These are phyloP conservation scores for Stropharia rugosoannulata DNA, from an alignment of 768 basidiomycete genomes.

Conservation along the genomic window DNA sequence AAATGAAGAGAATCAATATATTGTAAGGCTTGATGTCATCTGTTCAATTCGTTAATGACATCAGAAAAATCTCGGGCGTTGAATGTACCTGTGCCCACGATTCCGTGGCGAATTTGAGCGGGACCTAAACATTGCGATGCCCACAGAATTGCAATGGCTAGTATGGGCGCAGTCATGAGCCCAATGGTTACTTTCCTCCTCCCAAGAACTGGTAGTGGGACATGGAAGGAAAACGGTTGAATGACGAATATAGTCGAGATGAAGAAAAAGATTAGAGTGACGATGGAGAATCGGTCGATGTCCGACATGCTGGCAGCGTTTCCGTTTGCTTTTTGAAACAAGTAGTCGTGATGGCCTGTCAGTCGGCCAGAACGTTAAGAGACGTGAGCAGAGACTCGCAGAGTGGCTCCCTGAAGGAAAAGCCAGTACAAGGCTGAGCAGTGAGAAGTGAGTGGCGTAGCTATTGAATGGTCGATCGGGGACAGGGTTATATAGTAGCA, in stretches of 20 bases:
- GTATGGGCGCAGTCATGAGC: constrained; percentile 52
- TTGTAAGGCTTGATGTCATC: constrained; percentile 87
- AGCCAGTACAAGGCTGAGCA: too few species aligned
- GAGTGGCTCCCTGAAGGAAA: too few species aligned
- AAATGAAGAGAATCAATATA: constrained; percentile 90
- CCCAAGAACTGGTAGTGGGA: constrained; percentile 31
- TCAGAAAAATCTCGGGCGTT: neutral
- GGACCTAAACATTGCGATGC: constrained; percentile 53
- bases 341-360: neutral
- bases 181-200: constrained; percentile 38
- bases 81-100: constrained; percentile 46
- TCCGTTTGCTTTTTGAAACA: neutral
- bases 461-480: too few species aligned
- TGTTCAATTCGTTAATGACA: constrained; percentile 8
- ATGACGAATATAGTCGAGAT: constrained; percentile 57
- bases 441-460: too few species aligned
- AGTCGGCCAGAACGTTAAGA: too few species aligned
- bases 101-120: constrained; percentile 67
- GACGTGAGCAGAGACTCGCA: too few species aligned
- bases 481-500: too few species aligned
- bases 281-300: constrained; percentile 44
- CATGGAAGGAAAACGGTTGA: constrained; percentile 41
- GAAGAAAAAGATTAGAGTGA: constrained; percentile 53
- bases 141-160: constrained; percentile 56
- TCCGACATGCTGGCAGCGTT: constrained; percentile 30